These are phyloP conservation scores for grape (Vitis vinifera) DNA, from an alignment of 164 flowering plant species.

Conservation along the genomic window ASM3070453v1 NC_081818.1:30243501-30244000, in stretches of 20 bases:
- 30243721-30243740: constrained; percentile 20
- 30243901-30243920: too few relatives aligned
- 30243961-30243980: too few relatives aligned
- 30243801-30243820: constrained; percentile 12
- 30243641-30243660: constrained; percentile 41
- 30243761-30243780: constrained; percentile 33
- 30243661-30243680: constrained; percentile 20
- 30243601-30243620: constrained; percentile 48
- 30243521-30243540: background rate
- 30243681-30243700: constrained; percentile 18
- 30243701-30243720: constrained; percentile 24
- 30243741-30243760: constrained; percentile 25
- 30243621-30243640: constrained; percentile 59
- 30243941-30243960: too few relatives aligned
- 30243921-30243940: too few relatives aligned
- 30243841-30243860: constrained; percentile 34
- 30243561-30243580: background rate
- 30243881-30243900: too few relatives aligned
- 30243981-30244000: too few relatives aligned
- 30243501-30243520: too few relatives aligned
- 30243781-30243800: constrained; percentile 18
- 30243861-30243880: too few relatives aligned
- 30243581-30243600: background rate
- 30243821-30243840: constrained; percentile 27
- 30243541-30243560: background rate